Base-by-base conservation (phyloP, 1,284 basidiomycete species). In the Cerrena zonata region DNA sequence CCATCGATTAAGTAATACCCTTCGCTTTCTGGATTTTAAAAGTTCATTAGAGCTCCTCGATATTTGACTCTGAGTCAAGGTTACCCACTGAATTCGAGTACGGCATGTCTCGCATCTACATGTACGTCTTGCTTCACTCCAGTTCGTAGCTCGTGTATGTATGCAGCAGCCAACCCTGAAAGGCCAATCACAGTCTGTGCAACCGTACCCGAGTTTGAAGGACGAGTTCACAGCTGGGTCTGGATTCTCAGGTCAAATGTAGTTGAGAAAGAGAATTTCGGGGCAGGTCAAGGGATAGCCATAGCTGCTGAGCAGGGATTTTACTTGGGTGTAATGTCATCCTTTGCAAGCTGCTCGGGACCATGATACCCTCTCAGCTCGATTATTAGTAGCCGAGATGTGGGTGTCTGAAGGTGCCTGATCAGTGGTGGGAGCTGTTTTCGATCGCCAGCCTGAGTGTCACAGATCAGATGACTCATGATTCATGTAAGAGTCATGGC, bases 171-270 rank as follows among this genome's bases (percentile, higher is more conserved):
- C 5, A 84, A 67, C 1, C 73, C 79, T 4, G 79, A 68, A 1
- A 82, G 67, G 0, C 78, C 81, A 15, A 82, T 76, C 0, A 75
- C 58, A 1, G 73, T 75, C 78, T 80, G 79, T 13, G 78, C 78
- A 23, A 70, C 71, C 10, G 69, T 68, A 2, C 75, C 77, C 3
- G 80, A 61, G n/a, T 52, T 65, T 74, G 61, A 80, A 80, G 0
- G 74, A 75, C 0, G 78, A 80, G 40, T 76, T 66, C 4, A 79
- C 67, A 0, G 68, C 66, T 12, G 65, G 67, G 54, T 77, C 72
- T 1, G 75, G 62, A n/a, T 68, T 56, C 15, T 66, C 64, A 4
- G 58, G 61, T 4, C n/a, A 80, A 58, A 3, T 58, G 59, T 5
- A 80, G 56, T 23, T 66, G 63, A 4, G 65, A 60, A 0, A 79